phyloP scores from a whole-genome alignment of 192 early-diverging fungal genomes.

The Coemansia sp. region DNA sequence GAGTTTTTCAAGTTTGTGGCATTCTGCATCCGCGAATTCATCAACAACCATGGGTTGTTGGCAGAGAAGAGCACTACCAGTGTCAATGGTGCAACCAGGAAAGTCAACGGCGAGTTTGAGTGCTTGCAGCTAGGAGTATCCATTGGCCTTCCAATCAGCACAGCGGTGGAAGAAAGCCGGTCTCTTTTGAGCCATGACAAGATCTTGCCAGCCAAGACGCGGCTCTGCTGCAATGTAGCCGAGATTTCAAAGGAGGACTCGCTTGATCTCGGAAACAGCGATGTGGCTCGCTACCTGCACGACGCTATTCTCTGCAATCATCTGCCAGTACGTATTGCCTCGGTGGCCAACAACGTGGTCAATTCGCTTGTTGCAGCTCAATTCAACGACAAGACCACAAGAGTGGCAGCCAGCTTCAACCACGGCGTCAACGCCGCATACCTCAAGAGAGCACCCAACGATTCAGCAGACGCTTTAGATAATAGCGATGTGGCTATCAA shows the following conservation, averaged over 20 bases:
- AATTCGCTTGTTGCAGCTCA: conserved; percentile 85
- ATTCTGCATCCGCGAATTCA: conserved; percentile 75
- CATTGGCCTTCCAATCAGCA: conserved; percentile 82
- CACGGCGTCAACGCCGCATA: conserved; percentile 94
- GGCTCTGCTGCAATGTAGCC: conserved; percentile 52
- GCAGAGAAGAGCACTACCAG: not conserved
- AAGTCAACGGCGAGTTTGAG: not conserved
- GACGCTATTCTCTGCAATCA: conserved; percentile 67
- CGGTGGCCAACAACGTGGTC: conserved; percentile 93
- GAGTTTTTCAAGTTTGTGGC: conserved; percentile 79
- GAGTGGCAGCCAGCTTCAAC: conserved; percentile 83
- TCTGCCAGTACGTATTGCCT: conserved; percentile 77
- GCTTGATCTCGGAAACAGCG: conserved; percentile 64
- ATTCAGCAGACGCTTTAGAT: conserved; percentile 66
- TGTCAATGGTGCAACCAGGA: not conserved
- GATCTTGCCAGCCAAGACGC: not conserved
- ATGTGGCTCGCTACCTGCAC: conserved; percentile 74
- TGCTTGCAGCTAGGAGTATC: conserved; percentile 74
- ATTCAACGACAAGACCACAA: conserved; percentile 69
- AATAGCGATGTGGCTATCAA: conserved; percentile 78
- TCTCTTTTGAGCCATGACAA: conserved; percentile 30
- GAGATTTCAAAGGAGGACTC: conserved; percentile 52
- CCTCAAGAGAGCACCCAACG: conserved; percentile 79
- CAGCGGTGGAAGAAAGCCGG: conserved; percentile 33
- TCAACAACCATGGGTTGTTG: conserved; percentile 37